Base-by-base conservation (phyloP, 2,329 filamentous ascomycete species). In the Fusarium nanum region DNA sequence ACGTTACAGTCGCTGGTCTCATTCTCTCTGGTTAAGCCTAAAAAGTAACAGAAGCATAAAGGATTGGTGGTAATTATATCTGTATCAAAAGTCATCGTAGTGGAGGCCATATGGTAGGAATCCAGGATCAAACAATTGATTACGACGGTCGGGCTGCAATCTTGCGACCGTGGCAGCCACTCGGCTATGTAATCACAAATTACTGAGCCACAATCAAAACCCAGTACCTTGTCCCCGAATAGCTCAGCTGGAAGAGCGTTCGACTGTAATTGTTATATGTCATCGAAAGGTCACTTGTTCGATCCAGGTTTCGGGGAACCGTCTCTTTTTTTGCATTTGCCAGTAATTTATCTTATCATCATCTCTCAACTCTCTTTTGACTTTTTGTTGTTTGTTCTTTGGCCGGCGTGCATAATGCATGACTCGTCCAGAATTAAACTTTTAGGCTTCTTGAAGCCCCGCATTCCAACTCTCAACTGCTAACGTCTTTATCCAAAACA, bases 211-310 rank as follows among this genome's bases (percentile, higher is more conserved):
- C 37, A 11, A 11, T 16, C 18, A 34, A 42, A 50, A 14, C 20
- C 28, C n/a, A 49, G 47, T 53, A 65, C 48, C 58, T 58, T 56
- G 22, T 69, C 67, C 67, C 67, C 67, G 67, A 69, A 69, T 69
- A 69, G 67, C 67, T 69, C 67, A 69, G 67, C 67, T 69, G 67
- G 67, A 69, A 69, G 67, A 69, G 67, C 67, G 67, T 69, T 69
- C 67, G 67, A 67, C 66, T 69, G 67, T 69, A 69, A 69, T 37
- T 46, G 67, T 42, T 27, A 18, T 50, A 55, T 52, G 48, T 65
- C 63, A 69, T 67, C 67, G 67, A 69, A 69, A 69, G 67, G 67
- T 68, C 67, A 69, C 67, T 69, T 69, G 67, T 69, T 69, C 67
- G 67, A 69, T 69, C 67, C 67, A 69, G 66, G 66, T 68, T 68